phyloP scores from a whole-genome alignment of 73 alveolate genomes.

The Paramecium sexaurelia region DNA sequence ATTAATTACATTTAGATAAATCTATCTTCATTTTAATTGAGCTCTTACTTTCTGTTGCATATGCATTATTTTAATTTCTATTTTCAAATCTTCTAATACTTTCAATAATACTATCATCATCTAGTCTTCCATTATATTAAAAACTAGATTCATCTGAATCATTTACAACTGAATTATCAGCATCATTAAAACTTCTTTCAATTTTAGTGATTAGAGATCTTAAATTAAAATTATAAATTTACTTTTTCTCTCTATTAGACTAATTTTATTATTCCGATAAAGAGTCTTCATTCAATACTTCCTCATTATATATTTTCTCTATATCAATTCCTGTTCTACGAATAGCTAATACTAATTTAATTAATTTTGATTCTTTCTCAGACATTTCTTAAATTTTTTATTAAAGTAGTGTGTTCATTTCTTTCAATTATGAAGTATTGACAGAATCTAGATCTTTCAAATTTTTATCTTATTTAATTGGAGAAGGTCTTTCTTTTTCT shows the following conservation, averaged over 20 bases:
- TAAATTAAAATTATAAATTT: not conserved
- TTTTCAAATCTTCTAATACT: slow-evolving; percentile 50
- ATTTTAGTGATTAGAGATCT: not conserved
- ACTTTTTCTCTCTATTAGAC: not conserved
- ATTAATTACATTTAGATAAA: slow-evolving; percentile 6
- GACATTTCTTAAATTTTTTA: slow-evolving; percentile 51
- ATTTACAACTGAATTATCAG: slow-evolving; percentile 58
- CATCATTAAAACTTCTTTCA: slow-evolving; percentile 38
- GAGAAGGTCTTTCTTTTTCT: not conserved
- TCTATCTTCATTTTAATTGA: not conserved
- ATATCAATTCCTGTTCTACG: slow-evolving; percentile 47
- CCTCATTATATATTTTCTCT: slow-evolving; percentile 57
- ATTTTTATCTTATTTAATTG: not conserved
- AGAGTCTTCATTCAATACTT: slow-evolving; percentile 56
- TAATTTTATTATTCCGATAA: not conserved
- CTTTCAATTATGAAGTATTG: not conserved
- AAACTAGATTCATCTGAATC: slow-evolving; percentile 56
- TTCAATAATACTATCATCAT: slow-evolving; percentile 48
- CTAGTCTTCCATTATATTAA: slow-evolving; percentile 29
- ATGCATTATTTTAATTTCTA: not conserved
- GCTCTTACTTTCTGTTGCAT: not conserved
- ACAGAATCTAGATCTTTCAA: not conserved
- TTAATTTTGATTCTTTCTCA: slow-evolving; percentile 35
- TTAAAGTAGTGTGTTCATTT: not conserved
- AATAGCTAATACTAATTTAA: slow-evolving; percentile 41